Percentiles rank a stretch among this genome's conserved stretches.
phyloP scores from a whole-genome alignment of 2,329 filamentous ascomycete genomes.

The Ophiocordyceps camponoti-rufipedis region DNA sequence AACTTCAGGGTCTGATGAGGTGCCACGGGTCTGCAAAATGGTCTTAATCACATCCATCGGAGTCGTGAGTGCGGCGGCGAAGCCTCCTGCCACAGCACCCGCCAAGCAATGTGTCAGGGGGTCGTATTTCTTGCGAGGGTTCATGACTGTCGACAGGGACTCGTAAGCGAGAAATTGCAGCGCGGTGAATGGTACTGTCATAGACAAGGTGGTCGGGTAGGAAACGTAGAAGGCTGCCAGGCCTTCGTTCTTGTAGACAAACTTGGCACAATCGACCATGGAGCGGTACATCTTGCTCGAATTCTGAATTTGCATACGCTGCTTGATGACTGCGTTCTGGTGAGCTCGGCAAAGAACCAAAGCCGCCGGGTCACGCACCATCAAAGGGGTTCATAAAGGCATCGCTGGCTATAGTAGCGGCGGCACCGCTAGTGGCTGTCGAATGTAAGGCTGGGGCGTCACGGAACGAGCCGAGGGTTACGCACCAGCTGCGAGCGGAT shows the following conservation, averaged over 20 bases:
- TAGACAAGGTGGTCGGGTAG: slow-evolving; percentile 91
- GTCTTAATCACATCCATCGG: slow-evolving; percentile 98
- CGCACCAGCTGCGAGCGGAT: slow-evolving; percentile 81
- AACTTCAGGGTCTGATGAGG: slow-evolving; percentile 62
- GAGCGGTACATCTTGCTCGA: slow-evolving; percentile 76
- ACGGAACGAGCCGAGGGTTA: slow-evolving; percentile 1
- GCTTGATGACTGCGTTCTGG: slow-evolving; percentile 69
- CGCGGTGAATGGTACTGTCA: slow-evolving; percentile 96
- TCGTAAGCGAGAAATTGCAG: slow-evolving; percentile 97
- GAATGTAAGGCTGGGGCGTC: not conserved
- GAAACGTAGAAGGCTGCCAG: slow-evolving; percentile 92
- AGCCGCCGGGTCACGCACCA: slow-evolving; percentile 37
- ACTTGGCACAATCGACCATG: slow-evolving; percentile 69
- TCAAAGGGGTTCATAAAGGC: slow-evolving; percentile 99
- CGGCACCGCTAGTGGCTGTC: slow-evolving; percentile 76
- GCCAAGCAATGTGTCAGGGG: slow-evolving; percentile 86
- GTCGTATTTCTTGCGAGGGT: slow-evolving; percentile 71
- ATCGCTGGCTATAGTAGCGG: slow-evolving; percentile 91
- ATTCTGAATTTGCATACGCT: slow-evolving; percentile 96
- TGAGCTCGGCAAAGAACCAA: not conserved
- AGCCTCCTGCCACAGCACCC: slow-evolving; percentile 79
- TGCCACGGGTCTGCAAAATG: slow-evolving; percentile 81
- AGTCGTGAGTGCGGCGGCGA: slow-evolving; percentile 85
- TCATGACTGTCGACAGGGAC: slow-evolving; percentile 85
- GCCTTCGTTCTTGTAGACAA: slow-evolving; percentile 77